A percentile compares a stretch with the other conserved stretches of the same genome.
Evolutionary conservation across 1,284 basidiomycete species (phyloP).

Genomic region (Porodaedalea pini): DNA sequence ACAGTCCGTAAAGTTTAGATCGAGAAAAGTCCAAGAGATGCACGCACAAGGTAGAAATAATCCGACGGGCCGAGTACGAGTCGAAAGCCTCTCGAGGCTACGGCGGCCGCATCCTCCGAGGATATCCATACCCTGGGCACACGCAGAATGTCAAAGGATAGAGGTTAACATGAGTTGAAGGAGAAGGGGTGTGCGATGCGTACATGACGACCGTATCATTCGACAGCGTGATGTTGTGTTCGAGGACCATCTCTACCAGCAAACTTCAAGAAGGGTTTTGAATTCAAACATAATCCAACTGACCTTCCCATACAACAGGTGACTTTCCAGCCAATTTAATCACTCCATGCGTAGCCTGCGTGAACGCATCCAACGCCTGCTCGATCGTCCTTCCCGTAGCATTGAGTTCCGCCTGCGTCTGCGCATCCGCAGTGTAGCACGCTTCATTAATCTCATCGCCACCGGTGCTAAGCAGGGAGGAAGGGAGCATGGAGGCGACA

Average conservation of each 20-base stretch:
- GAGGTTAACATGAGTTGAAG: conserved; percentile 24
- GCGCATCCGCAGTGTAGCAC: conserved; percentile 63
- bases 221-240: conserved; percentile 56
- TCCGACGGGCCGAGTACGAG: conserved; percentile 68
- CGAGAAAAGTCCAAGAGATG: conserved; percentile 37
- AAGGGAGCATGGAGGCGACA: conserved; percentile 47
- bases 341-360: conserved; percentile 47
- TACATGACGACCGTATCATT: conserved; percentile 69
- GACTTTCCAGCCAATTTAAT: conserved; percentile 47
- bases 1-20: conserved; percentile 23
- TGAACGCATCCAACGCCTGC: conserved; percentile 63
- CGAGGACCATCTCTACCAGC: conserved; percentile 61
- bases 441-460: conserved; percentile 78
- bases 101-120: conserved; percentile 52
- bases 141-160: too few relatives aligned
- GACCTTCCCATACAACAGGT: conserved; percentile 70
- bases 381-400: conserved; percentile 52
- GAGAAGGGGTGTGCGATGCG: conserved; percentile 30
- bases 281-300: conserved; percentile 23
- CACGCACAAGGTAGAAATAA: conserved; percentile 69
- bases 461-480: conserved; percentile 70
- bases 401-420: conserved; percentile 52
- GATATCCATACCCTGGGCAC: conserved; percentile 59
- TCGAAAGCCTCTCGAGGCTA: conserved; percentile 56
- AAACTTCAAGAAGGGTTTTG: too few relatives aligned